A percentile compares a stretch with the other conserved stretches of the same genome.
These are phyloP conservation scores for Tetraselmis striata DNA, from an alignment of 139 green algal species.

Conservation along the genomic window DNA sequence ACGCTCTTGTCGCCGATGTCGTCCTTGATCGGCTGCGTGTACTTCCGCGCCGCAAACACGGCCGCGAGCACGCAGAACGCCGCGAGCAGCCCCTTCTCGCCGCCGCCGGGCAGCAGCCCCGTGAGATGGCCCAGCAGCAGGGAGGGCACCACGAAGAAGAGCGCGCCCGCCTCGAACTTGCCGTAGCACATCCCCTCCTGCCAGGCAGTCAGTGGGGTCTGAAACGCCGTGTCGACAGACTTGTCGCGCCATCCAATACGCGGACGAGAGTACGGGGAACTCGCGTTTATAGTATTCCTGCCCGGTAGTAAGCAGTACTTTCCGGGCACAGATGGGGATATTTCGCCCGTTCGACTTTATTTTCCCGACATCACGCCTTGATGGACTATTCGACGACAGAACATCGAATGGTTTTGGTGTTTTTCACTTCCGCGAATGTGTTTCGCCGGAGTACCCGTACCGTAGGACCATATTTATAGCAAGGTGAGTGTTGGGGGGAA, in stretches of 20 bases:
- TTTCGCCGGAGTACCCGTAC: too few relatives aligned
- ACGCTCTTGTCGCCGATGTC: constrained; percentile 92
- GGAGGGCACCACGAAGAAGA: constrained; percentile 63
- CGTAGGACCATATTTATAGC: too few relatives aligned
- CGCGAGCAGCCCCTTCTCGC: constrained; percentile 30
- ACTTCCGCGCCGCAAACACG: constrained; percentile 83
- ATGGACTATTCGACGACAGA: too few relatives aligned
- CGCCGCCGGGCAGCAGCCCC: constrained; percentile 16
- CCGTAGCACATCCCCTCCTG: constrained; percentile 67
- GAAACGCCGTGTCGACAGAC: too few relatives aligned
- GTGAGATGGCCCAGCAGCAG: constrained; percentile 35
- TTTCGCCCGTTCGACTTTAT: too few relatives aligned
- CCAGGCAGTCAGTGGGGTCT: background rate
- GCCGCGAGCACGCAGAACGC: constrained; percentile 23
- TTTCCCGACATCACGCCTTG: too few relatives aligned
- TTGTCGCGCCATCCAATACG: too few relatives aligned
- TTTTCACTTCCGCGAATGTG: too few relatives aligned
- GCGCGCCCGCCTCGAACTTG: constrained; percentile 55
- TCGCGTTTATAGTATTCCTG: too few relatives aligned
- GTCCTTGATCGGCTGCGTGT: constrained; percentile 80
- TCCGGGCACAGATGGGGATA: too few relatives aligned
- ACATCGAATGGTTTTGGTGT: background rate
- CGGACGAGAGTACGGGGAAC: background rate
- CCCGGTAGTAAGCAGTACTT: too few relatives aligned
- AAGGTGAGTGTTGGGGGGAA: background rate